Base-by-base conservation (phyloP, 2,329 filamentous ascomycete species). In the Monilinia fructigena region DNA sequence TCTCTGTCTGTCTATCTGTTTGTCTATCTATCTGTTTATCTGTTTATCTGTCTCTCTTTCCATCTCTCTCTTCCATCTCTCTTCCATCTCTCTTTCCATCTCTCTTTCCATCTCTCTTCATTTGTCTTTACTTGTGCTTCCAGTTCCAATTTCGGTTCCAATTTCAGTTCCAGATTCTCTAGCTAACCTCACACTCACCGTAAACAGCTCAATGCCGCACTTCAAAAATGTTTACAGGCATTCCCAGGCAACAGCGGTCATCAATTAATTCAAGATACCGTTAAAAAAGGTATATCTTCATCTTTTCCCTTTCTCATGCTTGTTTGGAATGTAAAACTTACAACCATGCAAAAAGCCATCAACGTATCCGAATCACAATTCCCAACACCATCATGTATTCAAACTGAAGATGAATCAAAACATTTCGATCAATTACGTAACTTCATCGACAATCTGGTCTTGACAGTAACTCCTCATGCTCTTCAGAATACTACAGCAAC, bases 381-480 rank as follows among this genome's bases (percentile, higher is more conserved):
- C 45, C 48, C 63, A 53, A 61, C 55, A 26, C 63, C 63, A 66
- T 23, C 55, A 47, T 66, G 63, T 35, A 66, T 66, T 23, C 63
- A 66, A 54, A 66, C 63, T 3, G 63, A 66, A 54, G 63, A 66
- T 26, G 63, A 66, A 47, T 66, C 63, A 26, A 66, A 61, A 54
- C 63, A 54, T 54, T 66, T 66, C 38, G 63, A 66, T 61, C 63
- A 66, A 54, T 61, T 66, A 61, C 63, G 63, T 52, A 66, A 66
- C 48, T 66, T 66, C 48, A 66, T 66, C 48, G 63, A 66, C 20
- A 61, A 66, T 31, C 55, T 66, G n/a, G 63, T 66, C 35, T 61
- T 66, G 10, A 61, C 63, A 2, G 63, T 66, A 26, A 61, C 63
- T 53, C 48, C 63, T 47, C 55, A 55, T 26, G 52, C 62, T 38